A percentile compares a stretch with the other conserved stretches of the same genome.
These are phyloP conservation scores for Dryadomyces quercivorus DNA, from an alignment of 2,329 filamentous ascomycete genomes.

Conservation along the genomic window DNA sequence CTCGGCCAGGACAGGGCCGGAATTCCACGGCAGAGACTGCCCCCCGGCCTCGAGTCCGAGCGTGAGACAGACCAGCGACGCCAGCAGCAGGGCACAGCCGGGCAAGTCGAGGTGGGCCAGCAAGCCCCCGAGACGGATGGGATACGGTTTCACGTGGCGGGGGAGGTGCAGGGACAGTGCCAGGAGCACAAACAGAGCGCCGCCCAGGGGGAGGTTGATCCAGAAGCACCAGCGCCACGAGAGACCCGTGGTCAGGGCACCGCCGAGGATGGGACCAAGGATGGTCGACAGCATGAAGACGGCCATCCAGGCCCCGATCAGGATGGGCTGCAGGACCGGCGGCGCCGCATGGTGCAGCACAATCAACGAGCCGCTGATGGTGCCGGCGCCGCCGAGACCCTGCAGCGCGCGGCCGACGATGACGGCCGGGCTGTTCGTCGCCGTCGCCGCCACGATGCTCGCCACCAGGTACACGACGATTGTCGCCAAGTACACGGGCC, in stretches of 20 bases:
- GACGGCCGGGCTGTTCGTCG: constrained; percentile 10
- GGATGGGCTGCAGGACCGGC: constrained; percentile 24
- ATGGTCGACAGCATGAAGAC: constrained; percentile 24
- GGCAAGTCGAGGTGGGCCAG: constrained; percentile 21
- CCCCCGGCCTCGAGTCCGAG: constrained; percentile 31
- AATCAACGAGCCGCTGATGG: constrained; percentile 15
- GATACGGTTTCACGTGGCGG: not conserved
- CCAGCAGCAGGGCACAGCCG: constrained; percentile 6
- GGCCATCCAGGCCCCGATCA: constrained; percentile 19
- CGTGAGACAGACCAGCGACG: constrained; percentile 26
- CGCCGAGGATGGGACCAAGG: constrained; percentile 12
- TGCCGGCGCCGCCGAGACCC: constrained; percentile 13
- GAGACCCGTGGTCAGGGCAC: constrained; percentile 14
- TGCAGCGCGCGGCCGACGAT: constrained; percentile 15
- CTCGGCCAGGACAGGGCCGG: constrained; percentile 20
- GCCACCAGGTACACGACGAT: constrained; percentile 25
- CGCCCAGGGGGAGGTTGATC: constrained; percentile 12
- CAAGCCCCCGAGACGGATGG: not conserved
- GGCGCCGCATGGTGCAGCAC: constrained; percentile 23
- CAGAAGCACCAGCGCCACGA: constrained; percentile 16
- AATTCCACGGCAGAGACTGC: constrained; percentile 8
- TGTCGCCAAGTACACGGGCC: constrained; percentile 20
- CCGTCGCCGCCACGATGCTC: constrained; percentile 19
- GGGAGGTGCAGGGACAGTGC: constrained; percentile 5
- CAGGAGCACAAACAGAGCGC: constrained; percentile 13